Percentiles rank a stretch among this genome's conserved stretches.
Conservation (phyloP, 768 basidiomycete species). For the Crucibulum laeve region DNA sequence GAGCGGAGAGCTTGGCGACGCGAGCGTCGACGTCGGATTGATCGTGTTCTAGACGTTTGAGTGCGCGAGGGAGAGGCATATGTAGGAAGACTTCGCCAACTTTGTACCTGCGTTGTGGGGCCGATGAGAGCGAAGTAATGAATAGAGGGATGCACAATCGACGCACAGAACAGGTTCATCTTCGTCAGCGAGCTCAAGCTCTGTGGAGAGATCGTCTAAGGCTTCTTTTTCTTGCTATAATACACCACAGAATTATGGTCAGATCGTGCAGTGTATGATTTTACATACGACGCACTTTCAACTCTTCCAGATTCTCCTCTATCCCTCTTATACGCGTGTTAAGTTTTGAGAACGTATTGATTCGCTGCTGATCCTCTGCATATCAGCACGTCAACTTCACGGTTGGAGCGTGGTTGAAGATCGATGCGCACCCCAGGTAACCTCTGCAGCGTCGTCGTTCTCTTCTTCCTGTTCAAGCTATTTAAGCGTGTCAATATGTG, state of each 20-base stretch:
- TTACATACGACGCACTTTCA: constrained; percentile 53
- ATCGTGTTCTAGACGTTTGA: constrained; percentile 68
- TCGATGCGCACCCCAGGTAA: constrained; percentile 69
- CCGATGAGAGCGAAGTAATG: background rate
- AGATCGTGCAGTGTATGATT: background rate
- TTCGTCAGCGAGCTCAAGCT: constrained; percentile 88
- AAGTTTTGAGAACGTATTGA: constrained; percentile 89
- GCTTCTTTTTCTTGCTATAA: constrained; percentile 90
- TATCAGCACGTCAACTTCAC: constrained; percentile 1
- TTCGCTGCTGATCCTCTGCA: constrained; percentile 81
- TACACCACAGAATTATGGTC: constrained; percentile 6
- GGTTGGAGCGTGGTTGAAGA: background rate
- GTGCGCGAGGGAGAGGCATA: constrained; percentile 62
- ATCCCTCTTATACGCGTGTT: constrained; percentile 73
- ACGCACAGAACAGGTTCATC: constrained; percentile 74
- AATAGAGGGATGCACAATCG: background rate
- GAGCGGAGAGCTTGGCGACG: constrained; percentile 43
- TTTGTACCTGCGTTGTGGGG: constrained; percentile 62
- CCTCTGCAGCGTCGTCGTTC: constrained; percentile 67
- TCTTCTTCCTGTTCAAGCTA: constrained; percentile 79
- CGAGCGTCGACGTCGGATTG: constrained; percentile 53
- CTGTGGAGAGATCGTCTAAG: constrained; percentile 81
- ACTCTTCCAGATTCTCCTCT: constrained; percentile 63
- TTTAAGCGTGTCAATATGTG: constrained; percentile 3
- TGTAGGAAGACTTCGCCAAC: constrained; percentile 89